These are phyloP conservation scores for Citrus australasica DNA, from an alignment of 345 rosid genomes.

Conservation along the genomic window DNA sequence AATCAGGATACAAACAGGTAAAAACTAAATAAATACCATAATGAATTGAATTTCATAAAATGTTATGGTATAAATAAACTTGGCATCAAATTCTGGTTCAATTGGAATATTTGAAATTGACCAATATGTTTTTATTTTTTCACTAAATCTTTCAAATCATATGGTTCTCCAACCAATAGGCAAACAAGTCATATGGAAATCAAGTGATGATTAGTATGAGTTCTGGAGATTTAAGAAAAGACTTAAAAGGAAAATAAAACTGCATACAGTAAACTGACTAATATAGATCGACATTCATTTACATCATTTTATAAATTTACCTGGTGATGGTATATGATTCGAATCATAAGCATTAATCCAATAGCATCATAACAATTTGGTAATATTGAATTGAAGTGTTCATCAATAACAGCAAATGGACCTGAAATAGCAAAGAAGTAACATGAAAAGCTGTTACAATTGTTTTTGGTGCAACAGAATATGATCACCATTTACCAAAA, in stretches of 20 bases:
- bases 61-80: not conserved
- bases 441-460: not conserved
- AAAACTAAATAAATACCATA: not conserved
- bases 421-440: conserved; percentile 45
- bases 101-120: not conserved
- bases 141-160: conserved; percentile 3
- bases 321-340: conserved; percentile 95
- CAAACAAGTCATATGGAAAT: not conserved
- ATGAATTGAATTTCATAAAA: not conserved
- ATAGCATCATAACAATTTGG: conserved; percentile 96
- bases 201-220: not conserved
- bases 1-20: not conserved
- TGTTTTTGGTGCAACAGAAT: not conserved
- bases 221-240: not conserved
- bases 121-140: not conserved
- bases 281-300: not conserved
- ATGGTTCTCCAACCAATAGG: not conserved
- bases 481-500: not conserved
- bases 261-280: not conserved
- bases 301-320: conserved; percentile 28
- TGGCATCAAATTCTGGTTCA: not conserved
- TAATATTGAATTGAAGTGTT: conserved; percentile 80
- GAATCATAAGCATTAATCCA: conserved; percentile 97
- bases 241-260: not conserved
- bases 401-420: conserved; percentile 94